phyloP scores from a whole-genome alignment of 805 yeast species.

The Candida ulmi region DNA sequence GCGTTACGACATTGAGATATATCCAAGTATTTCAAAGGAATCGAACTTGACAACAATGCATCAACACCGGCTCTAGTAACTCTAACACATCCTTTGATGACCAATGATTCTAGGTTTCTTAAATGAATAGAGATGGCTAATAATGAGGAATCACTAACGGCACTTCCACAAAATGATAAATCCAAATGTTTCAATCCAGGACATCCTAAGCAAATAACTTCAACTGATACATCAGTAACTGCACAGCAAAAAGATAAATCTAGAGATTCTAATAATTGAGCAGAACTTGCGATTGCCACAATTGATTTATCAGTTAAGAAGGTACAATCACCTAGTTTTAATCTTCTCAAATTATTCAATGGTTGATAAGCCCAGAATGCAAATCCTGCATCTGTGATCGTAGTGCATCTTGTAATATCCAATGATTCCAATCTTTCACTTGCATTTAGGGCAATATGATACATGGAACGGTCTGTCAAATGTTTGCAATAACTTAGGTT shows the following conservation, averaged over 20 bases:
- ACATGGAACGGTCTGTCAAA: conserved; percentile 63
- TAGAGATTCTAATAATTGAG: conserved; percentile 48
- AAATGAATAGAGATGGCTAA: conserved; percentile 54
- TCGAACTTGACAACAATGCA: conserved; percentile 52
- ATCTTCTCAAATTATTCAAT: conserved; percentile 46
- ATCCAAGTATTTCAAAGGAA: conserved; percentile 46
- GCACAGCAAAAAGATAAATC: conserved; percentile 75
- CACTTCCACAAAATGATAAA: conserved; percentile 72
- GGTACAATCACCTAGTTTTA: conserved; percentile 67
- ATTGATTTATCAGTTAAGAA: conserved; percentile 64
- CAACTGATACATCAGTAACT: conserved; percentile 61
- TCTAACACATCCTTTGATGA: conserved; percentile 64
- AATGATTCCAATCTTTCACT: conserved; percentile 46
- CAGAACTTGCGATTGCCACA: conserved; percentile 54
- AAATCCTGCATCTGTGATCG: conserved; percentile 73
- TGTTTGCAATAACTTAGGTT: conserved; percentile 73
- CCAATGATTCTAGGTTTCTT: conserved; percentile 40
- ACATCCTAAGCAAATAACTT: conserved; percentile 63
- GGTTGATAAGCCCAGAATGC: conserved; percentile 54
- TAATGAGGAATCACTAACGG: conserved; percentile 68
- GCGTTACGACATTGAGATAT: conserved; percentile 71
- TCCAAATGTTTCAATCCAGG: conserved; percentile 47
- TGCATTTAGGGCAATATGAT: conserved; percentile 56
- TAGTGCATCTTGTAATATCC: conserved; percentile 69
- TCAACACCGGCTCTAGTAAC: conserved; percentile 78